Evolutionary conservation across 495 filamentous ascomycete species (phyloP).

Genomic region (Aspergillus haitiensis): DNA sequence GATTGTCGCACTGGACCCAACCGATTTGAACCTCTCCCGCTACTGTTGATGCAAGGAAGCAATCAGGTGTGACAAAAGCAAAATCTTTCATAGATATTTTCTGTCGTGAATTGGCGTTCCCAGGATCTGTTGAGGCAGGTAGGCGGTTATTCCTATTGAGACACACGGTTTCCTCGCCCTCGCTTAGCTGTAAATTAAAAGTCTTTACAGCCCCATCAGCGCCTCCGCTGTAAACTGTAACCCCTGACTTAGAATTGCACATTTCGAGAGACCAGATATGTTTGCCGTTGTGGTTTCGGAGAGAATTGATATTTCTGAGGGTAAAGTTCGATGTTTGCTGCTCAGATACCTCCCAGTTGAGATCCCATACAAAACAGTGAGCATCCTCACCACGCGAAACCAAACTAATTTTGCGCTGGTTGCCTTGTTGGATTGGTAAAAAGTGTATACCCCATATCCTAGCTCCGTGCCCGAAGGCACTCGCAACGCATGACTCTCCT

Average conservation of each 20-base stretch:
- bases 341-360: conserved; percentile 40
- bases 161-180: conserved; percentile 15
- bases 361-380: conserved; percentile 67
- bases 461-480: conserved; percentile 79
- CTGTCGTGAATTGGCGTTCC: conserved; percentile 5
- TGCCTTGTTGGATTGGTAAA: conserved; percentile 31
- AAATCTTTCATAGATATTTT: conserved; percentile 53
- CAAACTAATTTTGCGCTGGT: conserved; percentile 41
- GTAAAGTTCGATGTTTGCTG: conserved; percentile 29
- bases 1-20: conserved; percentile 17
- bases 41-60: conserved; percentile 58
- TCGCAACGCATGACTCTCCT: conserved; percentile 53
- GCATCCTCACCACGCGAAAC: conserved; percentile 81
- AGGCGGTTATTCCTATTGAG: conserved; percentile 20
- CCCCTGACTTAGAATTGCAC: conserved; percentile 24
- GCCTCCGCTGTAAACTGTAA: conserved; percentile 74
- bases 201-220: conserved; percentile 67
- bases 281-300: conserved; percentile 74
- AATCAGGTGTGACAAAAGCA: conserved; percentile 58
- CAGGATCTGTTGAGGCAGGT: conserved; percentile 3
- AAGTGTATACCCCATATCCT: conserved; percentile 88
- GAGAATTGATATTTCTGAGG: conserved; percentile 53
- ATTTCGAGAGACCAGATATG: conserved; percentile 82
- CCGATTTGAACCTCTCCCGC: conserved; percentile 62
- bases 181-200: conserved; percentile 24